Conservation (phyloP, 352 stramenopile species). For the Phytophthora aleatoria region DNA sequence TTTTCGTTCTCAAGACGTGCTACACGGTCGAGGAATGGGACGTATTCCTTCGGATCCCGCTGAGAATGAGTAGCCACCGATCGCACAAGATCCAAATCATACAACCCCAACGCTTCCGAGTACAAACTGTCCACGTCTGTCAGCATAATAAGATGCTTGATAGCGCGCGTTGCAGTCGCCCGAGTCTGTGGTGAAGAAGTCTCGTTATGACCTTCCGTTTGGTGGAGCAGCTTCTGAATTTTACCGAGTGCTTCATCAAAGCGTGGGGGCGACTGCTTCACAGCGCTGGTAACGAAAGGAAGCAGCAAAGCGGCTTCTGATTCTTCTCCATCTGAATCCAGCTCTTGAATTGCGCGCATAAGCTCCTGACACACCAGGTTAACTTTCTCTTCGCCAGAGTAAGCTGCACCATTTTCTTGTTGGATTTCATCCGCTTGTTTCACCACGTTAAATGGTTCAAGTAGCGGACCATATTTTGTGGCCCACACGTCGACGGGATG, state of each 20-base stretch:
- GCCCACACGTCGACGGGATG: constrained; percentile 72
- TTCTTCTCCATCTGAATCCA: constrained; percentile 15
- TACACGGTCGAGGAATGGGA: constrained; percentile 64
- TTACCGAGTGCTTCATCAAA: constrained; percentile 48
- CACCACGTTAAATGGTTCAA: constrained; percentile 37
- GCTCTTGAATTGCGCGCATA: constrained; percentile 40
- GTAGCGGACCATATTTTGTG: constrained; percentile 60
- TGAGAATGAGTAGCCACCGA: constrained; percentile 67
- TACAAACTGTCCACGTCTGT: constrained; percentile 72
- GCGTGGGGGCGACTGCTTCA: constrained; percentile 68
- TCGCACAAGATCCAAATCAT: constrained; percentile 69
- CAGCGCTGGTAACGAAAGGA: constrained; percentile 64
- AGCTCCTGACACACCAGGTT: constrained; percentile 63
- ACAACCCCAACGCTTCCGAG: constrained; percentile 66
- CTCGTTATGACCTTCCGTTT: constrained; percentile 1
- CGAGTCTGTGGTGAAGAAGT: constrained; percentile 1
- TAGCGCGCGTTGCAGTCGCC: constrained; percentile 45
- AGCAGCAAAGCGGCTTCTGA: constrained; percentile 50
- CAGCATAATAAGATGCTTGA: constrained; percentile 80
- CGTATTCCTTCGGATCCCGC: constrained; percentile 74
- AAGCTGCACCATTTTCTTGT: not conserved
- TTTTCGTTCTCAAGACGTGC: constrained; percentile 38
- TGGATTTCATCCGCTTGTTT: constrained; percentile 8
- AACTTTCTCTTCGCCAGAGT: constrained; percentile 37
- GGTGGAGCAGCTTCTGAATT: constrained; percentile 42